Evolutionary conservation across 257 asterid genomes (phyloP).

Genomic region (Plantago major): DNA sequence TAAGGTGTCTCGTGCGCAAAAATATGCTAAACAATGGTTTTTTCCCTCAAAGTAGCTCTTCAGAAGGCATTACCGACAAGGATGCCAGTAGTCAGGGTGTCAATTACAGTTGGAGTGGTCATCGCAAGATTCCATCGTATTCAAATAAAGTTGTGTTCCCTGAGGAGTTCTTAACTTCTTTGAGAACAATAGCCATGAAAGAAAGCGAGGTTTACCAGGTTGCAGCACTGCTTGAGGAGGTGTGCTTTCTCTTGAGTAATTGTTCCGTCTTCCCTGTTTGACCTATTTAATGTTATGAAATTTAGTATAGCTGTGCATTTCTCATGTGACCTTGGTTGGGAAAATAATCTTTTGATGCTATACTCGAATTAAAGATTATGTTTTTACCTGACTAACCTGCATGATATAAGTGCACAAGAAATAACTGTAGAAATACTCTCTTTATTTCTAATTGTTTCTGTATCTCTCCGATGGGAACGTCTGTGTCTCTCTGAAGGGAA

Average conservation of each 20-base stretch:
- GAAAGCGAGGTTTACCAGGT: constrained; percentile 66
- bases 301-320: constrained; percentile 3
- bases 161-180: constrained; percentile 70
- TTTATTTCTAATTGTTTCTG: too few species aligned
- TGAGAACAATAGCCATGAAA: constrained; percentile 83
- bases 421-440: too few species aligned
- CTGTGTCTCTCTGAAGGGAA: too few species aligned
- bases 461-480: too few species aligned
- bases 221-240: constrained; percentile 80
- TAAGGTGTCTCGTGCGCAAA: constrained; percentile 75
- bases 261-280: not conserved
- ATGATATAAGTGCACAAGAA: too few species aligned
- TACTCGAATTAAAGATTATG: too few species aligned
- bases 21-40: constrained; percentile 62
- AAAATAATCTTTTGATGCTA: too few species aligned
- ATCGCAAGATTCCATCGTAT: constrained; percentile 69
- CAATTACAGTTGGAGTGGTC: constrained; percentile 75
- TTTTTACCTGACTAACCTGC: too few species aligned
- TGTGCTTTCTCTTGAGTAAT: constrained; percentile 23
- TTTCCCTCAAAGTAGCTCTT: constrained; percentile 44
- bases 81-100: constrained; percentile 19
- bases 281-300: not conserved
- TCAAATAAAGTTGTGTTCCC: constrained; percentile 68
- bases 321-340: too few species aligned
- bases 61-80: constrained; percentile 28